These are phyloP conservation scores for Naganishia randhawae DNA, from an alignment of 768 basidiomycete genomes.

Conservation along the genomic window DNA sequence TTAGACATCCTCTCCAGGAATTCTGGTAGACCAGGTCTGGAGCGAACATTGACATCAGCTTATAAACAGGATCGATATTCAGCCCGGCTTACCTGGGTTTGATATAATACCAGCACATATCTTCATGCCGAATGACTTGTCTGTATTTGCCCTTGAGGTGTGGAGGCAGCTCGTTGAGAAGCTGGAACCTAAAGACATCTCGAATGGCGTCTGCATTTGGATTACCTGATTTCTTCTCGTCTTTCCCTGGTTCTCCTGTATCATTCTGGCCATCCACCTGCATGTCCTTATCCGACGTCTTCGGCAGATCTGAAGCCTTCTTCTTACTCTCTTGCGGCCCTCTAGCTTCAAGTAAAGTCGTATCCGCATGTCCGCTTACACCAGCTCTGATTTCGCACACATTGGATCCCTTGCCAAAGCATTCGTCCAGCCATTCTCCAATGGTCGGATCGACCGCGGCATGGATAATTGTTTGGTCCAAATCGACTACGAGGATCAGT, in stretches of 20 bases:
- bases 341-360: not conserved
- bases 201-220: slow-evolving; percentile 89
- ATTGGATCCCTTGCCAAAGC: slow-evolving; percentile 48
- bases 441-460: slow-evolving; percentile 98
- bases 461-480: slow-evolving; percentile 98
- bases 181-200: slow-evolving; percentile 82
- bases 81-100: slow-evolving; percentile 76
- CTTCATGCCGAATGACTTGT: slow-evolving; percentile 41
- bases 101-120: slow-evolving; percentile 93
- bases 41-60: not conserved
- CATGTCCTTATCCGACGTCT: not conserved
- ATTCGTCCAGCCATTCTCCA: slow-evolving; percentile 90
- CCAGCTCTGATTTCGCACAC: slow-evolving; percentile 4
- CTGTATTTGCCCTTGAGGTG: slow-evolving; percentile 33
- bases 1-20: slow-evolving; percentile 69
- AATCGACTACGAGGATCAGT: slow-evolving; percentile 92
- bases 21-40: slow-evolving; percentile 73
- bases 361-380: not conserved
- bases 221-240: slow-evolving; percentile 58
- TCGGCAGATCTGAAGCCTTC: not conserved
- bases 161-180: slow-evolving; percentile 71
- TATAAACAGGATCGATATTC: not conserved
- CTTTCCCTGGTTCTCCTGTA: slow-evolving; percentile 14
- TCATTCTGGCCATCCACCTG: slow-evolving; percentile 28
- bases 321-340: not conserved